Conservation (phyloP, 345 rosid genomes). For the Hibiscus mutabilis region DNA sequence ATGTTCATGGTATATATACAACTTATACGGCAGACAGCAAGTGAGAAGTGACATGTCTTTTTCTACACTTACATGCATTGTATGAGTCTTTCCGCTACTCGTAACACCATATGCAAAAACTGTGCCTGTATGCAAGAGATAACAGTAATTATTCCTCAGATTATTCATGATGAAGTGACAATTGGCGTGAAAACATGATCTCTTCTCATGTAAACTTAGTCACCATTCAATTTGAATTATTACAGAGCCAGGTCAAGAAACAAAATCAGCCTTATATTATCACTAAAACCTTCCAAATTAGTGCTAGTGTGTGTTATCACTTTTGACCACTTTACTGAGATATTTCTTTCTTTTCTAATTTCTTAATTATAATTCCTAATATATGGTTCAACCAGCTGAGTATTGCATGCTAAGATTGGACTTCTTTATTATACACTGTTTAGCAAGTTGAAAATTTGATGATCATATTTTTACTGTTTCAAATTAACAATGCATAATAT, state of each 20-base stretch:
- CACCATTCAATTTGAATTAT: background rate
- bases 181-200: background rate
- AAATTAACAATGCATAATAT: background rate
- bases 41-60: background rate
- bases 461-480: background rate
- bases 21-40: background rate
- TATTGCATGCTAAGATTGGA: background rate
- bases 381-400: background rate
- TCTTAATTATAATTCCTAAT: background rate
- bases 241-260: background rate
- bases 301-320: background rate
- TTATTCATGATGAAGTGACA: background rate
- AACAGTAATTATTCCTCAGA: slow-evolving; percentile 11
- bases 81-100: slow-evolving; percentile 93
- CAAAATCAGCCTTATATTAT: background rate
- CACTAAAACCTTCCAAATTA: background rate
- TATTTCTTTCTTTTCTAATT: background rate
- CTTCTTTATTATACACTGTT: background rate
- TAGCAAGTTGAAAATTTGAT: background rate
- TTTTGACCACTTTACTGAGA: background rate
- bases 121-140: slow-evolving; percentile 58
- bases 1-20: background rate
- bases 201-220: background rate
- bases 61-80: slow-evolving; percentile 77
- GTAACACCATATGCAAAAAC: slow-evolving; percentile 99